Base-by-base conservation (phyloP, 768 basidiomycete genomes). In the Mycena venus region DNA sequence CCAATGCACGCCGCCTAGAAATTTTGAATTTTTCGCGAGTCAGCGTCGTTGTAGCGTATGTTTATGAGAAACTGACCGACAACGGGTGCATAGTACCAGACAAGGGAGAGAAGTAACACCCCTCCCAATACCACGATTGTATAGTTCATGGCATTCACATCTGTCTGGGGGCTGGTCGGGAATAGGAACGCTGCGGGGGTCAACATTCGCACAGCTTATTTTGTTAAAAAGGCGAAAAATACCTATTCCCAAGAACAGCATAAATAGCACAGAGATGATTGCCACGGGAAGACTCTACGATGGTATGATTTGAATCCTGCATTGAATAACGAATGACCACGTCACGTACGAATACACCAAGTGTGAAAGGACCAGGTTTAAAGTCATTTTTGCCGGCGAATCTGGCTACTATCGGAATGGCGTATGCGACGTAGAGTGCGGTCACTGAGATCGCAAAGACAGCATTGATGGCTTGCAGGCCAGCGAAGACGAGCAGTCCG, bases 61-160 rank as follows among this genome's bases (percentile, higher is more conserved):
- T n/a, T n/a, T n/a, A n/a, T n/a, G n/a, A n/a, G 10, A 9, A 15
- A 8, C 11, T 79, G 79, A 4, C 80, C 81, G 25, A 81, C 81
- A 53, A 86, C 84, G 3, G 90, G 90, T 72, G 89, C 86, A 80
- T 91, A 92, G 78, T 91, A 93, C 87, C 89, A 93, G 1, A 84
- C 61, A 6, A 91, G 71, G 4, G 90, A 90, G 21, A 92, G 85
- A 1, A 84, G 47, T 71, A 92, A 80, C 1, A 90, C 83, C 2
- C 89, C 91, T 0, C 88, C 89, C 2, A 91, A 78, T 3, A 93
- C 91, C 49, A 91, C 91, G 53, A 90, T 83, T 0, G 88, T 87
- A 73, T 93, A 93, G 80, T 93, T 93, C 91, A 93, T 92, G 63
- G 82, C 81, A 15, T 49, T n/a, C 0, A 84, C 77, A 11, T 66